A percentile compares a stretch with the other conserved stretches of the same genome.
phyloP scores from a whole-genome alignment of 768 basidiomycete genomes.

The Tricholoma saponaceum region DNA sequence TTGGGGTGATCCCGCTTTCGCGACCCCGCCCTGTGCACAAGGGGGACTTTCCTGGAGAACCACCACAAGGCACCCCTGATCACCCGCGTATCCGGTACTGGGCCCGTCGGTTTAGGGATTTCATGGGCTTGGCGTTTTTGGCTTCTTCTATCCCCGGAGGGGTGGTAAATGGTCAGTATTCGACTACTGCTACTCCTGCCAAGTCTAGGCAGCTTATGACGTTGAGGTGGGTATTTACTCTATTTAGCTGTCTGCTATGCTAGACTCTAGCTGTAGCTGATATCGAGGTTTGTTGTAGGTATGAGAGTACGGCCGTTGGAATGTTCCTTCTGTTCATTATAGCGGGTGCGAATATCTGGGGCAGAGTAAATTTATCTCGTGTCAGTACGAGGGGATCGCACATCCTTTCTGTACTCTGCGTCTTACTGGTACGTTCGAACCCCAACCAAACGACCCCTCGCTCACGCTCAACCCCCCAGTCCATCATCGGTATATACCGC shows the following conservation, averaged over 20 bases:
- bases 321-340: slow-evolving; percentile 15
- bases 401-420: slow-evolving; percentile 18
- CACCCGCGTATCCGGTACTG: slow-evolving; percentile 21
- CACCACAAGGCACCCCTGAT: slow-evolving; percentile 26
- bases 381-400: slow-evolving; percentile 19
- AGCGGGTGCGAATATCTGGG: slow-evolving; percentile 17
- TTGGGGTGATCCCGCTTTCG: no score
- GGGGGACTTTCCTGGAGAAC: slow-evolving; percentile 15
- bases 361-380: slow-evolving; percentile 20
- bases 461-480: slow-evolving; percentile 12
- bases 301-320: slow-evolving; percentile 18
- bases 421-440: slow-evolving; percentile 28
- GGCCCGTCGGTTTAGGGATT: slow-evolving; percentile 25
- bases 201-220: slow-evolving; percentile 15
- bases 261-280: no score
- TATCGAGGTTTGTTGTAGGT: slow-evolving; percentile 16
- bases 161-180: slow-evolving; percentile 22
- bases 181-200: slow-evolving; percentile 8
- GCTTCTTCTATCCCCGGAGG: slow-evolving; percentile 26
- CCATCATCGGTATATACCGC: slow-evolving; percentile 34
- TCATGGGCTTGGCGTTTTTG: slow-evolving; percentile 24
- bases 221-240: slow-evolving; percentile 15
- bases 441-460: background rate
- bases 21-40: background rate
- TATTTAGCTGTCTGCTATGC: background rate